A percentile compares a stretch with the other conserved stretches of the same genome.
phyloP scores from a whole-genome alignment of 2,329 filamentous ascomycete species.

The Pestalotiopsis sp. region DNA sequence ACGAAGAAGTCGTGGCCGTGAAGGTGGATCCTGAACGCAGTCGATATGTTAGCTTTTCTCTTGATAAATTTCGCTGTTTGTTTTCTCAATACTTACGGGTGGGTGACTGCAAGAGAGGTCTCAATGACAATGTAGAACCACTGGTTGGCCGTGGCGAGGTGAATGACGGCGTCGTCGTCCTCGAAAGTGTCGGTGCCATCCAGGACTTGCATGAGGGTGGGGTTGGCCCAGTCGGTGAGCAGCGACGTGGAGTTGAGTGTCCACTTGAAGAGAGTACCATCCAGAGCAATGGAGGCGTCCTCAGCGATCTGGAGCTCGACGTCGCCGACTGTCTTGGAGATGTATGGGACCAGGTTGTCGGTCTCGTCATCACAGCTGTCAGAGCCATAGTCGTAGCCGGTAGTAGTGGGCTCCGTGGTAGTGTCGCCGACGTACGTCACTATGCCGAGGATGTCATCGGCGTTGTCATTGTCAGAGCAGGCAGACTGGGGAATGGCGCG shows the following conservation, averaged over 20 bases:
- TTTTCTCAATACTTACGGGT: not conserved
- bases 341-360: constrained; percentile 36
- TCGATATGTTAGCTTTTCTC: too few species aligned
- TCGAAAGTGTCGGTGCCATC: constrained; percentile 26
- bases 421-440: constrained; percentile 41
- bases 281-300: constrained; percentile 15
- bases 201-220: constrained; percentile 43
- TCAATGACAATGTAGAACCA: constrained; percentile 40
- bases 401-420: constrained; percentile 19
- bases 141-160: constrained; percentile 26
- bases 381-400: constrained; percentile 14
- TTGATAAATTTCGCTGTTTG: too few species aligned
- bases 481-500: constrained; percentile 40
- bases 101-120: constrained; percentile 19
- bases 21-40: not conserved
- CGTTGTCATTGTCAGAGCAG: constrained; percentile 34
- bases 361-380: constrained; percentile 38
- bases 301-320: constrained; percentile 25
- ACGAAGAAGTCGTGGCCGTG: constrained; percentile 49
- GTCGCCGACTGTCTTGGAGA: constrained; percentile 35
- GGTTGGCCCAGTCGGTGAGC: constrained; percentile 48
- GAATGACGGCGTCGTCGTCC: constrained; percentile 32
- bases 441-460: constrained; percentile 12
- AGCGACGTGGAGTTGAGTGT: constrained; percentile 51
- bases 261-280: constrained; percentile 45